Percentiles rank a stretch among this genome's conserved stretches.
Evolutionary conservation across 257 asterid genomes (phyloP).

Genomic region (Pogostemon cablin): DNA sequence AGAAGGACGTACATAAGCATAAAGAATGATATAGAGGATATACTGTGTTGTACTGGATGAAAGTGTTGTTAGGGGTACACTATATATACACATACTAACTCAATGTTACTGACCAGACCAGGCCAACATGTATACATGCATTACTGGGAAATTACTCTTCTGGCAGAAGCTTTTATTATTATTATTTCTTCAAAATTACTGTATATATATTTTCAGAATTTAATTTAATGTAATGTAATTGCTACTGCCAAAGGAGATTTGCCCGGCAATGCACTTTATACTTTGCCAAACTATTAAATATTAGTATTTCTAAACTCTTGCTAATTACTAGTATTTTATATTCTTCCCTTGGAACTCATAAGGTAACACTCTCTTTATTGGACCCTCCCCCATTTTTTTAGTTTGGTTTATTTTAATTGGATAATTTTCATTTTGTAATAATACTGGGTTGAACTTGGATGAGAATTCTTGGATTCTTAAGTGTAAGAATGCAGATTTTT

Average conservation of each 20-base stretch:
- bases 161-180: constrained; percentile 44
- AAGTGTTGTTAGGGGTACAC: not conserved
- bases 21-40: constrained; percentile 39
- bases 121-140: constrained; percentile 35
- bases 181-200: constrained; percentile 3
- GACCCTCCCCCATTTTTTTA: no score
- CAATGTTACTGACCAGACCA: constrained; percentile 1
- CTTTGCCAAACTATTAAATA: no score
- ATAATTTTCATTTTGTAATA: no score
- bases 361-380: no score
- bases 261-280: constrained; percentile 54
- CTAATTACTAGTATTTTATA: no score
- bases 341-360: no score
- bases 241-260: constrained; percentile 81
- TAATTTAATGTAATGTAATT: not conserved
- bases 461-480: no score
- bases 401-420: no score
- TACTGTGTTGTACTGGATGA: constrained; percentile 33
- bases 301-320: no score
- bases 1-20: constrained; percentile 15
- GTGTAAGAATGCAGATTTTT: no score
- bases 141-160: constrained; percentile 64
- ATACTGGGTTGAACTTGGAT: no score
- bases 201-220: not conserved
- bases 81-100: constrained; percentile 31